Base-by-base conservation (phyloP, 139 green algal genomes). In the Haematococcus sp. region DNA sequence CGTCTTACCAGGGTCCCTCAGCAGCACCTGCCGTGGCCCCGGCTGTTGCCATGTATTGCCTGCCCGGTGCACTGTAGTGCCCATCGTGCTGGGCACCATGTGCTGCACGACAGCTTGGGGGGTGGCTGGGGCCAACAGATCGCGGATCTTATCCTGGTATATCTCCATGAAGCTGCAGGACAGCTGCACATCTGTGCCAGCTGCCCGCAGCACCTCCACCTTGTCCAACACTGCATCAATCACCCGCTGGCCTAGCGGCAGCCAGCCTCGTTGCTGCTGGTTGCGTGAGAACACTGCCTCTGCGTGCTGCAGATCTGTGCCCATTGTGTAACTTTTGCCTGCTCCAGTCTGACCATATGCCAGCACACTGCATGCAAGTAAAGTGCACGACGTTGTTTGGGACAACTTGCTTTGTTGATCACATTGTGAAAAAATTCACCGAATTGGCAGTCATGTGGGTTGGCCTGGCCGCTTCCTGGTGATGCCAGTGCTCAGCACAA, bases 101-200 rank as follows among this genome's bases (percentile, higher is more conserved):
- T 27, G 30, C 25, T 51, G 33, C 32, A 43, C 22, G 17, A n/a
- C 9, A 3, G 32, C 16, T 27, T 27, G 11, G 23, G 16, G 17
- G 13, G 63, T 40, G 9, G 34, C 9, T 40, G 1, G 82, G 40
- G 40, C 84, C 70, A 97, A 86, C 66, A 97, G 73, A 68, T 97
- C 92, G 4, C 86, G 94, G 31, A 94, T 89, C 74, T 95, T 88
- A 75, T 97, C 92, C 81, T 97, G 95, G 87, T 97, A 97, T 43
- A 97, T 83, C 86, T 97, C 92, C 59, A 97, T 73, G 78, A 92
- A 97, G 46, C 60, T 86, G 81, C 86, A 89, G 9, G 23, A 32
- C 30, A 78, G 30, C 4, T 35, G 19, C 2, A 59, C 66, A 19
- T 73, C 44, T 2, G 61, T 23, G 13, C 66, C 63, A 35, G 9